Conservation (phyloP, 1,139 yeast species). For the Taphrina communis region DNA sequence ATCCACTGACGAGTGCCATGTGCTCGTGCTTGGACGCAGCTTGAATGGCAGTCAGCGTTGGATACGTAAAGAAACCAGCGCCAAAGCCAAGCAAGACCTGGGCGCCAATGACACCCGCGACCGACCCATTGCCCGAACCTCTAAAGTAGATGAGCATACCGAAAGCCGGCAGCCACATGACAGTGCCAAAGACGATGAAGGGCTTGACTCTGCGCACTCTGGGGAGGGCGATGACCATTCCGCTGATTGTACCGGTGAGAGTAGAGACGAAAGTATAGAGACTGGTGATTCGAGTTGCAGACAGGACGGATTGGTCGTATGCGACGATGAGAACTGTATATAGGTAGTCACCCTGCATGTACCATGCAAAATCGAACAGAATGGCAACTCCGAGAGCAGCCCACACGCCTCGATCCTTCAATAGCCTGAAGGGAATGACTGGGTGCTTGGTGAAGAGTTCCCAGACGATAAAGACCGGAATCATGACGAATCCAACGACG, state of each 20-base stretch:
- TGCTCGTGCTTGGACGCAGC: slow-evolving; percentile 65
- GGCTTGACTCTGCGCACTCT: slow-evolving; percentile 44
- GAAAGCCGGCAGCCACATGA: slow-evolving; percentile 46
- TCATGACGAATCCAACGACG: slow-evolving; percentile 43
- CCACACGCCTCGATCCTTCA: slow-evolving; percentile 45
- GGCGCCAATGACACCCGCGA: slow-evolving; percentile 44
- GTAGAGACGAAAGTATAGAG: slow-evolving; percentile 48
- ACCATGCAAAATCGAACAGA: slow-evolving; percentile 47
- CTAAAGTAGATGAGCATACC: slow-evolving; percentile 46
- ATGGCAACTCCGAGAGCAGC: slow-evolving; percentile 47
- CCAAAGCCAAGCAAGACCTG: slow-evolving; percentile 63
- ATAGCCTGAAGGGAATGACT: slow-evolving; percentile 45
- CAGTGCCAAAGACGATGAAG: slow-evolving; percentile 45
- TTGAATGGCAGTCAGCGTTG: slow-evolving; percentile 63
- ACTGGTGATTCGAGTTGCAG: slow-evolving; percentile 47
- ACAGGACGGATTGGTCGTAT: slow-evolving; percentile 43
- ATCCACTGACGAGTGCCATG: slow-evolving; percentile 67
- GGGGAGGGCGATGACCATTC: slow-evolving; percentile 43
- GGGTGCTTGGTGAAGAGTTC: slow-evolving; percentile 45
- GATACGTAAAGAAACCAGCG: slow-evolving; percentile 66
- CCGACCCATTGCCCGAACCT: slow-evolving; percentile 41
- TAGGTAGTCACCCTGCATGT: slow-evolving; percentile 43
- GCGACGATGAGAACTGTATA: slow-evolving; percentile 42
- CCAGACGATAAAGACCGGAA: slow-evolving; percentile 45
- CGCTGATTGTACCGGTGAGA: slow-evolving; percentile 44